A percentile compares a stretch with the other conserved stretches of the same genome.
Evolutionary conservation across 345 rosid genomes (phyloP).

Genomic region (Eucalyptus guilfoylei): DNA sequence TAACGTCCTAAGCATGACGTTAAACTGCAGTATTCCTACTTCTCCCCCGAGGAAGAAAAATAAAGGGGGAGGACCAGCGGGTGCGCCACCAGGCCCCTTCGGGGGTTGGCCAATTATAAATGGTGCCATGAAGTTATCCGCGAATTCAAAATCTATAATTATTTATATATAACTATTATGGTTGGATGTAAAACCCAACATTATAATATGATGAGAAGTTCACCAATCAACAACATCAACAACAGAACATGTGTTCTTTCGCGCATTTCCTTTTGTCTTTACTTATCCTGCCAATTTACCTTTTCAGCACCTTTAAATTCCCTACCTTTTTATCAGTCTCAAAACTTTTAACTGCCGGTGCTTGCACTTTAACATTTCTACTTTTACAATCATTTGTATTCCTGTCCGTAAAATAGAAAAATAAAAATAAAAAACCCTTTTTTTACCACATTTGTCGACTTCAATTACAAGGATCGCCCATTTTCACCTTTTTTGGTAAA

Average conservation of each 20-base stretch:
- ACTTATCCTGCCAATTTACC: background rate
- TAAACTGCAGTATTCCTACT: too few relatives aligned
- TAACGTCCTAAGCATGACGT: too few relatives aligned
- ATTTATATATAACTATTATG: background rate
- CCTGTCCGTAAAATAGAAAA: background rate
- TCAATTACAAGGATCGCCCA: background rate
- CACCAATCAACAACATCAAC: background rate
- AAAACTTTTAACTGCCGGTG: background rate
- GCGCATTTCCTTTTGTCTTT: background rate
- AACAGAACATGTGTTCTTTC: background rate
- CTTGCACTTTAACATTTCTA: background rate
- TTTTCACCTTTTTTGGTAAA: background rate
- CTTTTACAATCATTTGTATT: background rate
- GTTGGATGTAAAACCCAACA: background rate
- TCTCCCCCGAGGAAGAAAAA: too few relatives aligned
- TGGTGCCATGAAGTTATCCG: background rate
- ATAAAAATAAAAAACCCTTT: background rate
- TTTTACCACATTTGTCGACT: background rate
- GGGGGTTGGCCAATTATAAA: too few relatives aligned
- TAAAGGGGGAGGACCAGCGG: too few relatives aligned
- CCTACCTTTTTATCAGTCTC: background rate
- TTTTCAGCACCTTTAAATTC: background rate
- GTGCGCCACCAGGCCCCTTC: too few relatives aligned
- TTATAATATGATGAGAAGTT: background rate
- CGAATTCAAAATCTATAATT: background rate